phyloP scores from a whole-genome alignment of 2,329 filamentous ascomycete species.

The Didymosphaeria variabile region DNA sequence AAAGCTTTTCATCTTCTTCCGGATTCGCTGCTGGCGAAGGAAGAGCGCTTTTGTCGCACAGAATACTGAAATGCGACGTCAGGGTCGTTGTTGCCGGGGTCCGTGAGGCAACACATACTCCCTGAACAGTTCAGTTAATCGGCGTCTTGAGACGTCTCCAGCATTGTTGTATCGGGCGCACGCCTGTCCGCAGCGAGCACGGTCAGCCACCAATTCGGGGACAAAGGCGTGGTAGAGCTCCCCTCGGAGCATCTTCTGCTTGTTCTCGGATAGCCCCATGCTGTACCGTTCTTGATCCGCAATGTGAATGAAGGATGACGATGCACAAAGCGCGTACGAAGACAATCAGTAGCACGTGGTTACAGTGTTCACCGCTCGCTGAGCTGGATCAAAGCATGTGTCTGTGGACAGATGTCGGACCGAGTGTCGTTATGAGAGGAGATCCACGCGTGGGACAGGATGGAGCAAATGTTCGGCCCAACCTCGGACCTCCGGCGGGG shows the following conservation, averaged over 20 bases:
- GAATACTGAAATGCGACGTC: conserved; percentile 60
- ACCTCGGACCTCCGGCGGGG: background rate
- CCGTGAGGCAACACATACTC: conserved; percentile 64
- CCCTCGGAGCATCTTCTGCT: conserved; percentile 66
- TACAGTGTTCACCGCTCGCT: background rate
- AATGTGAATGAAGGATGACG: background rate
- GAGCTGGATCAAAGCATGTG: background rate
- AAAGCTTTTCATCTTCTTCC: conserved; percentile 71
- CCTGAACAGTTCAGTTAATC: conserved; percentile 73
- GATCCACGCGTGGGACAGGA: too few species aligned
- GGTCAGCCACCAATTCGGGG: conserved; percentile 71
- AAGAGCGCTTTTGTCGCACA: conserved; percentile 68
- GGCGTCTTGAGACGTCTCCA: conserved; percentile 67
- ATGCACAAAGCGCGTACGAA: background rate
- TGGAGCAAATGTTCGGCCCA: background rate
- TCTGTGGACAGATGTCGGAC: background rate
- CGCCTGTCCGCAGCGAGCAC: conserved; percentile 70
- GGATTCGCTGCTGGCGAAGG: conserved; percentile 66
- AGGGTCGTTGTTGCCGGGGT: conserved; percentile 14
- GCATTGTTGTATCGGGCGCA: conserved; percentile 71
- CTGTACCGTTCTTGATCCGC: conserved; percentile 3
- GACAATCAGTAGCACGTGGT: background rate
- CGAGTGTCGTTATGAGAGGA: background rate
- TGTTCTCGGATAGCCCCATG: conserved; percentile 48
- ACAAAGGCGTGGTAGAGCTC: conserved; percentile 80